Conservation (phyloP, 2,329 filamentous ascomycete species). For the Kalaharituber pfeilii region DNA sequence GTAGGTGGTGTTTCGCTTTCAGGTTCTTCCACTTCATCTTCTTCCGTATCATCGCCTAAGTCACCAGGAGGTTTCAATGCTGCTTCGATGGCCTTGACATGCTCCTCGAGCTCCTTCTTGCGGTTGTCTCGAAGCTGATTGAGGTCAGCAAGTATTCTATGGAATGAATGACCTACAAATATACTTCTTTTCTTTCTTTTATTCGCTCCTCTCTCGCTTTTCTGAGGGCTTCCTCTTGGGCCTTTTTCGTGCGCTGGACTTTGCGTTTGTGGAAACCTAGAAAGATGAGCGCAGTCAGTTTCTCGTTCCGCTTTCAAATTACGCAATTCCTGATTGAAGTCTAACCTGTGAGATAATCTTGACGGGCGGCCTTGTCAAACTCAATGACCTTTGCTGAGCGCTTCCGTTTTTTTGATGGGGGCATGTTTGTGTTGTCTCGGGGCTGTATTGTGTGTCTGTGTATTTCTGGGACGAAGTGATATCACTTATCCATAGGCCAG, state of each 20-base stretch:
- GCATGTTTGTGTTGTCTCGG: no score
- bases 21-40: slow-evolving; percentile 30
- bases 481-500: no score
- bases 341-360: slow-evolving; percentile 77
- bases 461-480: no score
- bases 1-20: slow-evolving; percentile 26
- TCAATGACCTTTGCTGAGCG: slow-evolving; percentile 45
- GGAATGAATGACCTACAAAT: slow-evolving; percentile 15
- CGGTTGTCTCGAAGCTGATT: slow-evolving; percentile 64
- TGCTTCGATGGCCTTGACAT: slow-evolving; percentile 59
- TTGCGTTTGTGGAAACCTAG: slow-evolving; percentile 16
- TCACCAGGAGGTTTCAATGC: slow-evolving; percentile 42
- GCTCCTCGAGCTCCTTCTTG: slow-evolving; percentile 61
- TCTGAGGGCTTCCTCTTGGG: slow-evolving; percentile 63
- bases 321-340: not conserved
- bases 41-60: slow-evolving; percentile 25
- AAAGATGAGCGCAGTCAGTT: slow-evolving; percentile 46
- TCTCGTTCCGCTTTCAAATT: slow-evolving; percentile 55
- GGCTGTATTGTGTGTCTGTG: no score
- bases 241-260: slow-evolving; percentile 61
- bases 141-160: no score
- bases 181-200: slow-evolving; percentile 56
- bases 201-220: slow-evolving; percentile 62
- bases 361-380: slow-evolving; percentile 63
- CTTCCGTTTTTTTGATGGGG: not conserved